phyloP scores from a whole-genome alignment of 352 stramenopile species.

The Peronospora farinosa region DNA sequence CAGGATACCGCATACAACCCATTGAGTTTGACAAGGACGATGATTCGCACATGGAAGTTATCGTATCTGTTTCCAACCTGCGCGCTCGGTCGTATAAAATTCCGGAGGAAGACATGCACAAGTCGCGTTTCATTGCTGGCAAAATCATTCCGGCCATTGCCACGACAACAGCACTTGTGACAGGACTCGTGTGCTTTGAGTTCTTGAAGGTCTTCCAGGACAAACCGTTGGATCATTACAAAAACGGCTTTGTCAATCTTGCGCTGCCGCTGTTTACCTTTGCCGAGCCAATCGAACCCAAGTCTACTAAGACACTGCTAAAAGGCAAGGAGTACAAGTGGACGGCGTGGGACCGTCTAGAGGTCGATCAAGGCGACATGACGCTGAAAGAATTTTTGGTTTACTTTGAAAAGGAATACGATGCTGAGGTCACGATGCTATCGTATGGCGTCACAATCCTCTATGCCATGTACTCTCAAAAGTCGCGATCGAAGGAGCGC shows the following conservation, averaged over 20 bases:
- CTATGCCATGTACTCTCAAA: slow-evolving; percentile 86
- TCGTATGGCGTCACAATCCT: slow-evolving; percentile 92
- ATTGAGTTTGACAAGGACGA: slow-evolving; percentile 99
- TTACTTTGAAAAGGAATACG: slow-evolving; percentile 94
- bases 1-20: slow-evolving; percentile 86
- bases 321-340: slow-evolving; percentile 95
- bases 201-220: slow-evolving; percentile 93
- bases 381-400: slow-evolving; percentile 94
- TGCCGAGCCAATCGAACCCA: slow-evolving; percentile 92
- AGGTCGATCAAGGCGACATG: slow-evolving; percentile 93
- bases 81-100: slow-evolving; percentile 98
- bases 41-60: slow-evolving; percentile 96
- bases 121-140: slow-evolving; percentile 98
- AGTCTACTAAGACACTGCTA: slow-evolving; percentile 89
- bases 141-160: slow-evolving; percentile 99
- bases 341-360: slow-evolving; percentile 96
- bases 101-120: slow-evolving; percentile 94
- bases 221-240: slow-evolving; percentile 92
- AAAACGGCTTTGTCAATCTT: slow-evolving; percentile 98
- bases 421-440: slow-evolving; percentile 97
- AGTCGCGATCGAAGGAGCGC: slow-evolving; percentile 87
- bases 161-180: slow-evolving; percentile 98
- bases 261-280: slow-evolving; percentile 97
- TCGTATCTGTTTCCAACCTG: slow-evolving; percentile 95
- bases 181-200: slow-evolving; percentile 97